Conservation (phyloP, 2,329 filamentous ascomycete genomes). For the Fusarium sp. region DNA sequence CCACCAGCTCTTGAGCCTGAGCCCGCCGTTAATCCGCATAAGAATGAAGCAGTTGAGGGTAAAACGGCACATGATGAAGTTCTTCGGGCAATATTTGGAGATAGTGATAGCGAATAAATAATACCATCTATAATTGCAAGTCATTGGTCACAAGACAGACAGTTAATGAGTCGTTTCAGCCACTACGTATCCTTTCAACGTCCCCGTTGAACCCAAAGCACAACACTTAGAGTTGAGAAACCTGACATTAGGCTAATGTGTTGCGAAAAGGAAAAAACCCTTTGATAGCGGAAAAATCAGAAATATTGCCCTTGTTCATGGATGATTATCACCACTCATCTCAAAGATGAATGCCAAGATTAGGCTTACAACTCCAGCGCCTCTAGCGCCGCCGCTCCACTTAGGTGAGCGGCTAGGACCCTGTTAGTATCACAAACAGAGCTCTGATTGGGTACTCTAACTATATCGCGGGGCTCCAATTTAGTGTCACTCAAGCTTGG, state of each 20-base stretch:
- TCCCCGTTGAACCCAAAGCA: background rate
- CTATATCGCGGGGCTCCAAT: slow-evolving; percentile 39
- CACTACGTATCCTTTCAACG: background rate
- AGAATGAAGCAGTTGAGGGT: slow-evolving; percentile 74
- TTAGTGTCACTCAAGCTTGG: slow-evolving; percentile 38
- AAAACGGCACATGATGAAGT: slow-evolving; percentile 81
- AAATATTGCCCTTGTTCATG: background rate
- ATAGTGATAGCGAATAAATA: slow-evolving; percentile 73
- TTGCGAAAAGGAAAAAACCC: background rate
- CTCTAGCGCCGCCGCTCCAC: slow-evolving; percentile 32
- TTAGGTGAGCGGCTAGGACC: slow-evolving; percentile 39
- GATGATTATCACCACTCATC: slow-evolving; percentile 16
- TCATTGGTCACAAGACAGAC: background rate
- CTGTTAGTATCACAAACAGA: background rate
- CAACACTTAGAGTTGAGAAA: background rate
- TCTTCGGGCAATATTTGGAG: slow-evolving; percentile 93
- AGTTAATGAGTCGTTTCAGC: background rate
- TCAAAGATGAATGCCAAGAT: slow-evolving; percentile 19
- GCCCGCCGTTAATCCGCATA: slow-evolving; percentile 68
- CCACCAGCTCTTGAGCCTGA: slow-evolving; percentile 13
- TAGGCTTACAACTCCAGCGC: slow-evolving; percentile 32
- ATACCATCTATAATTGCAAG: background rate
- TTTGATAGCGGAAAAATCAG: background rate
- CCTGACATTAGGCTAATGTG: background rate
- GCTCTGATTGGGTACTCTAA: slow-evolving; percentile 26